A percentile compares a stretch with the other conserved stretches of the same genome.
Conservation (phyloP, 371 early-diverging fungal species). For the Capillidium heterosporum region DNA sequence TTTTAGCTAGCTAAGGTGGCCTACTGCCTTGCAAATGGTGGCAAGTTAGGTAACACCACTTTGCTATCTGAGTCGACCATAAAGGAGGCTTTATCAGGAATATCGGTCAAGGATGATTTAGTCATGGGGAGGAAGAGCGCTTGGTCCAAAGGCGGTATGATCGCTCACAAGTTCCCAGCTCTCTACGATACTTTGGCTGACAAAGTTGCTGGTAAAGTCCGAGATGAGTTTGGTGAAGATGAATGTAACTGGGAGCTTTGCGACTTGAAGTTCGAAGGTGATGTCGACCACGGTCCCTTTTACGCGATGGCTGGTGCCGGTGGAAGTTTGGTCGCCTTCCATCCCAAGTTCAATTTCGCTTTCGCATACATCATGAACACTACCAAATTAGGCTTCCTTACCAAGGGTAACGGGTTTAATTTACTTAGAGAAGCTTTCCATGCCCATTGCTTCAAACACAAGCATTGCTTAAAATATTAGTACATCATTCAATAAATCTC, state of each 20-base stretch:
- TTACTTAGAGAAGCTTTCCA: too few relatives aligned
- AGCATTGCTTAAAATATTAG: too few relatives aligned
- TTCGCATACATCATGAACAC: conserved; percentile 28
- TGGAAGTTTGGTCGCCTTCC: conserved; percentile 32
- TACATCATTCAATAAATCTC: too few relatives aligned
- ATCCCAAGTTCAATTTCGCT: conserved; percentile 24
- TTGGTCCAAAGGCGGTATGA: neutral
- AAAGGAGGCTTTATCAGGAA: too few relatives aligned
- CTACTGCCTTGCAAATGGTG: neutral
- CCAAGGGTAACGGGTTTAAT: neutral
- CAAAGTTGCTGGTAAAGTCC: too few relatives aligned
- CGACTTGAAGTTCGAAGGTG: conserved; percentile 8
- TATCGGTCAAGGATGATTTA: too few relatives aligned
- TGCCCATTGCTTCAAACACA: too few relatives aligned
- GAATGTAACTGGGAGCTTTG: conserved; percentile 7
- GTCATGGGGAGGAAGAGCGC: neutral
- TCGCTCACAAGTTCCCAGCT: too few relatives aligned
- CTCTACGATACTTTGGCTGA: too few relatives aligned
- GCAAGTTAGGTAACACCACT: neutral
- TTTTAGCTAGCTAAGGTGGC: neutral
- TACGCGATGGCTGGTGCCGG: conserved; percentile 34
- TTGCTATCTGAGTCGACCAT: too few relatives aligned
- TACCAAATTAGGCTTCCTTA: conserved; percentile 6
- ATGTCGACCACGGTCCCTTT: conserved; percentile 9
- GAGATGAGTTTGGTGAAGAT: conserved; percentile 9